Base-by-base conservation (phyloP, 2,329 filamentous ascomycete genomes). In the Chrysoporthe austroafricana region DNA sequence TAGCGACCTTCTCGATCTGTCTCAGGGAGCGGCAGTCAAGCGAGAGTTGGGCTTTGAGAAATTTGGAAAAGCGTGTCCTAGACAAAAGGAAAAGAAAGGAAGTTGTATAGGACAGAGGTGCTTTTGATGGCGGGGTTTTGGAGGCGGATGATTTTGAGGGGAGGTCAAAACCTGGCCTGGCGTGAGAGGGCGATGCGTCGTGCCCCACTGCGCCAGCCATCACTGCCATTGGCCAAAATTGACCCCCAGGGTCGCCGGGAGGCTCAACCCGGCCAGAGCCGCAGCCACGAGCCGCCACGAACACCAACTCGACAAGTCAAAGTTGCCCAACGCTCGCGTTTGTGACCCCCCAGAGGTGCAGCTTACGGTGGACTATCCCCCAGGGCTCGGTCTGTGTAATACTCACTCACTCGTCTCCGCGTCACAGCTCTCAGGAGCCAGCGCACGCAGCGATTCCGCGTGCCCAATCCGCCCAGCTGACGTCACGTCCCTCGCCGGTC, bases 71-170 rank as follows among this genome's bases (percentile, higher is more conserved):
- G 18, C 32, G 42, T 13, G 43, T 57, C 42, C 66, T 61, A 63
- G 36, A 39, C 56, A 67, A 48, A 59, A 67, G 61, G n/a, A 43
- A 65, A 59, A 57, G 36, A 26, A 34, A 32, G 4, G 18, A 52
- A 43, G 46, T 67, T 46, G 65, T 43, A 43, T 32, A 21, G 34
- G 18, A 56, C 26, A 44, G 36, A 48, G 21, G n/a, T 16, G 57
- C 26, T 62, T 61, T 64, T 61, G 57, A 64, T 61, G 65, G 68
- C 68, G 68, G 68, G 64, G 68, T 64, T 64, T 63, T 57, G 52
- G 50, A 42, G 39, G 39, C 42, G 64, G 58, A 56, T 61, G 67
- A 69, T 66, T 69, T 69, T 69, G 50, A 54, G 59, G 58, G 50
- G 39, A 61, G 43, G 59, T 60, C 57, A 60, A 60, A 60, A 60